Evolutionary conservation across 1,284 basidiomycete species (phyloP).

Genomic region (Cystobasidiaceae sp.): DNA sequence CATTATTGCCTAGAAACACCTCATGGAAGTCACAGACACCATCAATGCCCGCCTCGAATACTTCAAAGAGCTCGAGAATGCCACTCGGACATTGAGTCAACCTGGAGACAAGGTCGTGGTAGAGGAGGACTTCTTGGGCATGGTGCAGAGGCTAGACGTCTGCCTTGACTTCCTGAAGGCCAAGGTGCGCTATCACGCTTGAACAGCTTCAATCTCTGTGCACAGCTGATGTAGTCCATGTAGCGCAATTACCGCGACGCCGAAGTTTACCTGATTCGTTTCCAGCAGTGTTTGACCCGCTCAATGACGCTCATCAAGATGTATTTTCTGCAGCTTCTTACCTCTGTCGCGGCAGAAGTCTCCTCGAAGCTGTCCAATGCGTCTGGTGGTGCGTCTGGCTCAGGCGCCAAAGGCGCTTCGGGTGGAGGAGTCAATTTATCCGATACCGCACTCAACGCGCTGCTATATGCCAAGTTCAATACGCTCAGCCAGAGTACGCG

Average conservation of each 20-base stretch:
- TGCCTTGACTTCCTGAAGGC: constrained; percentile 80
- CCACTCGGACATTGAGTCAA: constrained; percentile 83
- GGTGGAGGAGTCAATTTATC: constrained; percentile 62
- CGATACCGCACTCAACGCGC: constrained; percentile 69
- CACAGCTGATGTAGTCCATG: neutral
- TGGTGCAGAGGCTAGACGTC: constrained; percentile 86
- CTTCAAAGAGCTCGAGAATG: constrained; percentile 83
- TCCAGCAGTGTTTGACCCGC: constrained; percentile 90
- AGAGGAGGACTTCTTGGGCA: constrained; percentile 80
- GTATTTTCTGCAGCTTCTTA: constrained; percentile 78
- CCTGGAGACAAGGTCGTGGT: constrained; percentile 84
- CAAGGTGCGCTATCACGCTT: constrained; percentile 59
- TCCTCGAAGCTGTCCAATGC: constrained; percentile 66
- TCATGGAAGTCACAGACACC: constrained; percentile 69
- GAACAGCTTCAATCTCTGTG: neutral
- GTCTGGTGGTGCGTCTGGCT: constrained; percentile 47
- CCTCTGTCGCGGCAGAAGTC: constrained; percentile 67
- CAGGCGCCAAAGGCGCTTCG: neutral
- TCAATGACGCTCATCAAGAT: constrained; percentile 94
- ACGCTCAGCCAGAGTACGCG: constrained; percentile 58
- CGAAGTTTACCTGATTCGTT: constrained; percentile 82
- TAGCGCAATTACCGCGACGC: constrained; percentile 84
- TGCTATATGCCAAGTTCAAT: constrained; percentile 82
- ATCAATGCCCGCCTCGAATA: constrained; percentile 74
- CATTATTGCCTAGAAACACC: constrained; percentile 55